phyloP scores from a whole-genome alignment of 2,329 filamentous ascomycete species.

The Colletotrichum spaethianum region DNA sequence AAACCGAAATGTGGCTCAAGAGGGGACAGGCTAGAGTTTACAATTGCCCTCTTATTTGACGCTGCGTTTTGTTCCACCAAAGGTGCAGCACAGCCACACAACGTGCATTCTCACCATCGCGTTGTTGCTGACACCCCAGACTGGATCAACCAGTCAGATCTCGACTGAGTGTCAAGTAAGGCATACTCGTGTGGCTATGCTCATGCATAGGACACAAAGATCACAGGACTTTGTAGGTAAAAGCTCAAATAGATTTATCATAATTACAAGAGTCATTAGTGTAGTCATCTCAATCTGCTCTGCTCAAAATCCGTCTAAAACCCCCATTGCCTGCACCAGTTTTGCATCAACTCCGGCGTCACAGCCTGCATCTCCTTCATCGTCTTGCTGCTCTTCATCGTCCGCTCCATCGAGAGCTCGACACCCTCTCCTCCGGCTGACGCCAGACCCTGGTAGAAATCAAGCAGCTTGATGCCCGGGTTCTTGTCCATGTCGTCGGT shows the following conservation, averaged over 20 bases:
- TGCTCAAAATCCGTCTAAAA: constrained; percentile 40
- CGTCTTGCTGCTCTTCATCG: constrained; percentile 57
- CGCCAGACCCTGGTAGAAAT: constrained; percentile 60
- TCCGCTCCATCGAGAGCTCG: constrained; percentile 57
- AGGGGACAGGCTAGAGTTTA: background rate
- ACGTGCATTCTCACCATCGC: background rate
- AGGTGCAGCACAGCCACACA: background rate
- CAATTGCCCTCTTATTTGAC: background rate
- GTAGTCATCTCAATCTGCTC: background rate
- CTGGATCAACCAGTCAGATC: background rate
- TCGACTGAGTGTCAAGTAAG: background rate
- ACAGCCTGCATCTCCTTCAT: constrained; percentile 58
- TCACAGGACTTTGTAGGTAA: background rate
- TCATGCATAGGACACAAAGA: background rate
- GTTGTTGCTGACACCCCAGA: background rate
- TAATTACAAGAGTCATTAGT: background rate
- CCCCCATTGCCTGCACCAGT: constrained; percentile 64
- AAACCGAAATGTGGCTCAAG: background rate
- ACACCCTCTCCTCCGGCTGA: constrained; percentile 45
- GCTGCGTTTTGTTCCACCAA: background rate
- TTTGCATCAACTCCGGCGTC: constrained; percentile 59
- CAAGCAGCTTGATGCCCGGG: constrained; percentile 66
- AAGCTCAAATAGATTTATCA: background rate
- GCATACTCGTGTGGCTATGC: background rate
- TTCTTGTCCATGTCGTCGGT: constrained; percentile 58